A percentile compares a stretch with the other conserved stretches of the same genome.
Evolutionary conservation across 805 yeast genomes (phyloP).

Genomic region (Ogataea salicorniae): DNA sequence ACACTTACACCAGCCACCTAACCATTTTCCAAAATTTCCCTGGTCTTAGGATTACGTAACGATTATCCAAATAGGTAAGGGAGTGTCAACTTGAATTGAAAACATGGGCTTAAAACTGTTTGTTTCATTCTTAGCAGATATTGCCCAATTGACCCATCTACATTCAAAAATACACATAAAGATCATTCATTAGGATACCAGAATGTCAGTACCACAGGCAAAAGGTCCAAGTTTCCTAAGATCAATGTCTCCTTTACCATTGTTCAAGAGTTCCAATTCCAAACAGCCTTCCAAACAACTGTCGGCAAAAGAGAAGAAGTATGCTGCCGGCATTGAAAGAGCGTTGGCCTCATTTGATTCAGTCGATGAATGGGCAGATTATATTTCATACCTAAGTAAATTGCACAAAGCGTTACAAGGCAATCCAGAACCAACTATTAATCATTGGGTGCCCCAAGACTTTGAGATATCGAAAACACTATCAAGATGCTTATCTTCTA

Average conservation of each 20-base stretch:
- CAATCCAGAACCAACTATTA: conserved; percentile 35
- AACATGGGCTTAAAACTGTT: no score
- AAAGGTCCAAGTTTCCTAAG: conserved; percentile 18
- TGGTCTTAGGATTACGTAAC: no score
- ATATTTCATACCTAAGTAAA: conserved; percentile 80
- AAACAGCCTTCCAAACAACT: conserved; percentile 27
- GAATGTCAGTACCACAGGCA: conserved; percentile 13
- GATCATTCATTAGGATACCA: conserved; percentile 20
- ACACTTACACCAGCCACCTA: no score
- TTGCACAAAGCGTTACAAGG: conserved; percentile 65
- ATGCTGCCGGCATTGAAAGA: conserved; percentile 60
- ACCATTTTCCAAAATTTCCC: no score
- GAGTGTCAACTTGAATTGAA: neutral
- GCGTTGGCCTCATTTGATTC: conserved; percentile 73
- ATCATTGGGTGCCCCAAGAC: conserved; percentile 62
- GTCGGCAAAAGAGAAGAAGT: conserved; percentile 64
- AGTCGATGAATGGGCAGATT: conserved; percentile 97
- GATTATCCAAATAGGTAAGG: no score
- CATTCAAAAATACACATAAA: neutral
- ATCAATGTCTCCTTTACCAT: conserved; percentile 28
- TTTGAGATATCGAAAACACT: conserved; percentile 63
- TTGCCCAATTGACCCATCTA: no score
- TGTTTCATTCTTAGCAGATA: no score
- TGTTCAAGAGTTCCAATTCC: conserved; percentile 11
- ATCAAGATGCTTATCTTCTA: conserved; percentile 74